Base-by-base conservation (phyloP, 768 basidiomycete genomes). In the Cyclocybe cylindracea region DNA sequence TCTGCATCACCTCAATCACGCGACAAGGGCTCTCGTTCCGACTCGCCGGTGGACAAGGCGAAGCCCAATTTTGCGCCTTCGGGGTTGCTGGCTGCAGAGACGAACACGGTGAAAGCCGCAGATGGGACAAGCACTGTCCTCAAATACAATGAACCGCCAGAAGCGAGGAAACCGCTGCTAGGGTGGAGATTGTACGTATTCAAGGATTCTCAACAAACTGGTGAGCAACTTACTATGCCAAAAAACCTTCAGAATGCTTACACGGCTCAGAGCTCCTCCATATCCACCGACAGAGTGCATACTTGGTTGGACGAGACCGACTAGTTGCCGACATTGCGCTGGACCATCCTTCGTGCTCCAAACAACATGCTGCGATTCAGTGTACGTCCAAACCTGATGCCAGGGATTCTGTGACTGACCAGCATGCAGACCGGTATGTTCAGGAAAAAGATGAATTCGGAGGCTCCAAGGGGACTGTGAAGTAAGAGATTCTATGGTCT, bases 101-200 rank as follows among this genome's bases (percentile, higher is more conserved):
- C 97, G 2, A 98, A 99, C 64, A 94, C 91, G 1, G 86, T 95
- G 39, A 80, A 82, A 57, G 78, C 83, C 32, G 72, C 75, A 6
- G 86, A 91, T 63, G 92, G 90, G n/a, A 82, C 82, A 45, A 85
- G 76, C 60, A 87, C 89, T 5, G 83, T 97, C 39, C 76, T 99
- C 56, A 99, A 98, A 69, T 99, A 99, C 68, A 95, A 98, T 56
- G 97, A 99, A 69, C 97, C 97, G 11, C 94, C 97, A 5, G 97
- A 99, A 76, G 97, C 96, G 29, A 77, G 97, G 58, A 98, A 95
- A 65, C 96, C 97, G 8, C 71, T 78, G 4, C 69, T 89, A 33
- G 89, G 91, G 13, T 98, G 97, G 97, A 78, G 97, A 65, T 65
- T 99, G 55, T 99, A 98, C 64, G 95, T 98, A 33, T 99, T 98